Evolutionary conservation across 2,329 filamentous ascomycete genomes (phyloP).

Genomic region (Scedosporium boydii): DNA sequence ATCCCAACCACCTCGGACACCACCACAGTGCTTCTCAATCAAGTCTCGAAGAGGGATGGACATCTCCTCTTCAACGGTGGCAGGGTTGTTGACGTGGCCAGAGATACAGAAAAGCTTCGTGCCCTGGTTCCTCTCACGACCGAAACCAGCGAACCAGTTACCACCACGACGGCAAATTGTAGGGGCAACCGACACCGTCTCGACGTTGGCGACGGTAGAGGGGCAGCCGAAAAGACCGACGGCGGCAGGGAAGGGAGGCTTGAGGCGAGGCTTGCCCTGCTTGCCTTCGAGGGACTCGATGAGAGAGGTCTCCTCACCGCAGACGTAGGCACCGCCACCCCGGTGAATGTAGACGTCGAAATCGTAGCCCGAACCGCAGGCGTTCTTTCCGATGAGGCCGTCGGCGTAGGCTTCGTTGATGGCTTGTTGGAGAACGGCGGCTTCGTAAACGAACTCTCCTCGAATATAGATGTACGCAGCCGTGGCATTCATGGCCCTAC

Average conservation of each 20-base stretch:
- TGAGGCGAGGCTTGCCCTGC: slow-evolving; percentile 94
- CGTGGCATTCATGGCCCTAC: slow-evolving; percentile 96
- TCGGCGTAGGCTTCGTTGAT: slow-evolving; percentile 97
- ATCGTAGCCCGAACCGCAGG: slow-evolving; percentile 92
- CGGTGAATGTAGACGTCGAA: slow-evolving; percentile 97
- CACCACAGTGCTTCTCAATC: slow-evolving; percentile 97
- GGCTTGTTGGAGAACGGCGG: slow-evolving; percentile 81
- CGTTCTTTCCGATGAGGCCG: slow-evolving; percentile 95
- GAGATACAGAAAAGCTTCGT: slow-evolving; percentile 99
- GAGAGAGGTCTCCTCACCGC: slow-evolving; percentile 93
- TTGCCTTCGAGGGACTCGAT: slow-evolving; percentile 99
- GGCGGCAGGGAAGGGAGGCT: slow-evolving; percentile 95
- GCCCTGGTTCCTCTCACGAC: slow-evolving; percentile 89
- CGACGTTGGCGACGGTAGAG: slow-evolving; percentile 95
- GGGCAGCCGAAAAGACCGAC: slow-evolving; percentile 98
- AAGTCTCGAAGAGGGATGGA: slow-evolving; percentile 91
- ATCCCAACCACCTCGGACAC: slow-evolving; percentile 94
- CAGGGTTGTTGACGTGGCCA: slow-evolving; percentile 96
- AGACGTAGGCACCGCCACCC: slow-evolving; percentile 94
- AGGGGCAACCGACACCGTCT: slow-evolving; percentile 89
- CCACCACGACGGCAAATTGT: slow-evolving; percentile 91
- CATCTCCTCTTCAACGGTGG: slow-evolving; percentile 98
- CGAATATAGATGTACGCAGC: slow-evolving; percentile 99
- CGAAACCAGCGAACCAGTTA: slow-evolving; percentile 88
- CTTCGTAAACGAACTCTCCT: slow-evolving; percentile 95